Evolutionary conservation across 2,329 filamentous ascomycete genomes (phyloP), one percentile per base, ranked within the genome.

Genomic region (Colletotrichum sp.): DNA sequence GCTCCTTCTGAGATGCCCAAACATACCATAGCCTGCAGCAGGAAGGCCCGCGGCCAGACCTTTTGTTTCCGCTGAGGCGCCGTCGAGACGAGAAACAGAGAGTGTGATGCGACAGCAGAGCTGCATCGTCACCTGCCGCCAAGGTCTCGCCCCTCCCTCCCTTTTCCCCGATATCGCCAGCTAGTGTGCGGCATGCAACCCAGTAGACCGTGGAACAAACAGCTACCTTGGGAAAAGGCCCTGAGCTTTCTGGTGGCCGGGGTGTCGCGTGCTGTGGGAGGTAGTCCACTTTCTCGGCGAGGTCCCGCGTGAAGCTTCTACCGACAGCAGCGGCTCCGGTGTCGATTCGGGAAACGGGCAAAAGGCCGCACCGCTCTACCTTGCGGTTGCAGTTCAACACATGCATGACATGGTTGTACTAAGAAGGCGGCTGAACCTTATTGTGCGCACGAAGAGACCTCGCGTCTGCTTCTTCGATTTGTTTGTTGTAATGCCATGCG

Each of bases 241-340:
- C 16, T 58, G 30, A 24, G 67, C 71, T 38, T n/a, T n/a, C n/a
- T 55, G n/a, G 34, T 16, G 12, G 66, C 18, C 21, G 34, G 69
- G 69, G 24, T 62, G 72, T 71, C 68, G 55, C 61, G 30, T 55
- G 72, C 72, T 55, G 30, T 48, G 65, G 28, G 68, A 28, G n/a
- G 16, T 28, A 72, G 32, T 16, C 72, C 72, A 72, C 72, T 66
- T 72, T 75, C 72, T 75, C 72, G 72, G 68, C 68, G n/a, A 15
- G 55, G 36, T 24, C 56, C 67, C 68, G 64, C 48, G 28, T 30
- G 36, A 56, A 30, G 26, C 24, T 32, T 36, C 61, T 32, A 38
- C 61, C 72, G 52, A 75, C 52, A 62, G 15, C 72, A n/a, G 71
- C 58, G 58, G 43, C 21, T 52, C 68, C 62, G 72, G 30, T 36